A percentile compares a stretch with the other conserved stretches of the same genome.
Conservation (phyloP, 257 asterid species). For the Nicotiana benthamiana region DNA sequence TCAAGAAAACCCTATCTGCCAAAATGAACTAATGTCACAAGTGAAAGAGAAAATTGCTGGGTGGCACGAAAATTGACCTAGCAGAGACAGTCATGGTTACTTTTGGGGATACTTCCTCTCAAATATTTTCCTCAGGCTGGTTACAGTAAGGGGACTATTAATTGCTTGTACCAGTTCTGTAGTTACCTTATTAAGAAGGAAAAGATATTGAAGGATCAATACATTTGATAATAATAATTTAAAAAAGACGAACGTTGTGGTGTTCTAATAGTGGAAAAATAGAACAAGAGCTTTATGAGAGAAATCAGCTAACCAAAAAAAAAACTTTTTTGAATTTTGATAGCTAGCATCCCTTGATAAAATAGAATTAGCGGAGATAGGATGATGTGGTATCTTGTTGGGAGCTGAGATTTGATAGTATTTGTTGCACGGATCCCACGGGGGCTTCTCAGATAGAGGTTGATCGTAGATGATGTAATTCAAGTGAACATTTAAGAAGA, state of each 20-base stretch:
- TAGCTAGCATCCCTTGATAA: neutral
- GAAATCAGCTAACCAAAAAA: neutral
- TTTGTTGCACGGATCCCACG: neutral
- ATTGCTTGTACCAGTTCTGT: neutral
- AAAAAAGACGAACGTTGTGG: neutral
- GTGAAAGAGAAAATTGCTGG: neutral
- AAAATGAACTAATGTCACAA: neutral
- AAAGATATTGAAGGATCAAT: neutral
- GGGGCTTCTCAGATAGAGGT: neutral
- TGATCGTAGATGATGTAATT: neutral
- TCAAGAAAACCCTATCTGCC: neutral
- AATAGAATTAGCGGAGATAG: neutral
- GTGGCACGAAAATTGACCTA: neutral
- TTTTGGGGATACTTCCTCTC: neutral
- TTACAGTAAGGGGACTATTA: neutral
- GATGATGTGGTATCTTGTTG: neutral
- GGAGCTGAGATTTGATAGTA: neutral
- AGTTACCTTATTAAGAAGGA: neutral
- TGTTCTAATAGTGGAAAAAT: neutral
- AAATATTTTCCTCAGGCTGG: neutral
- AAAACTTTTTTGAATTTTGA: neutral
- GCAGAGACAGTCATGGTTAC: neutral
- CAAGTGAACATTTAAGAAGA: neutral
- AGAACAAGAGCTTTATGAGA: neutral
- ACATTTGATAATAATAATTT: neutral